phyloP scores from a whole-genome alignment of 2,329 filamentous ascomycete genomes.

The Triangularia setosa region DNA sequence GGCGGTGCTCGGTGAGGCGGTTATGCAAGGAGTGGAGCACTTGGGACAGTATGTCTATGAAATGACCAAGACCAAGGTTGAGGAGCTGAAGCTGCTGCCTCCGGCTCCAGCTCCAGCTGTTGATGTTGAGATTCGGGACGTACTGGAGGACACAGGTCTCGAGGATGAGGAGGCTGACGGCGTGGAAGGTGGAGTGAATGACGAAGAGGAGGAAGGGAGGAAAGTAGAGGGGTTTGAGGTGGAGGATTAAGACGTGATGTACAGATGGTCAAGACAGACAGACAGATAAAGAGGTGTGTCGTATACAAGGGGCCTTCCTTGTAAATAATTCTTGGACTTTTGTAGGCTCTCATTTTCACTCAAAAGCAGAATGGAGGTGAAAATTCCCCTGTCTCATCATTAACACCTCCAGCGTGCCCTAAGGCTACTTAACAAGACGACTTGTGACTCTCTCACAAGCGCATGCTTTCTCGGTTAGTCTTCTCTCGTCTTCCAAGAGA shows the following conservation, averaged over 20 bases:
- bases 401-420: too few species aligned
- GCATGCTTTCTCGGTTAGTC: not conserved
- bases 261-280: not conserved
- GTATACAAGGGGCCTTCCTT: not conserved
- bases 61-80: slow-evolving; percentile 70
- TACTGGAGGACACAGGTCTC: slow-evolving; percentile 27
- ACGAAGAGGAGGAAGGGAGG: slow-evolving; percentile 21
- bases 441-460: not conserved
- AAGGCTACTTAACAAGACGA: too few species aligned
- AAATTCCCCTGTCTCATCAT: too few species aligned
- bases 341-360: not conserved
- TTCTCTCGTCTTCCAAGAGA: not conserved
- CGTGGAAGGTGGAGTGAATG: slow-evolving; percentile 27
- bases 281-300: not conserved
- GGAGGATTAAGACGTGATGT: slow-evolving; percentile 23
- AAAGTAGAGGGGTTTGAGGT: slow-evolving; percentile 31
- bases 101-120: slow-evolving; percentile 26
- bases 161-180: slow-evolving; percentile 21
- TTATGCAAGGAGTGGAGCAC: slow-evolving; percentile 91
- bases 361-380: not conserved
- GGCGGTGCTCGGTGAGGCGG: slow-evolving; percentile 53
- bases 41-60: slow-evolving; percentile 94
- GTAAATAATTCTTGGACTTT: not conserved
- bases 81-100: slow-evolving; percentile 41
- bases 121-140: slow-evolving; percentile 25